Evolutionary conservation across 805 yeast species (phyloP), one percentile per base, ranked within the genome.

Genomic region (Grigorovia transvaalensis): DNA sequence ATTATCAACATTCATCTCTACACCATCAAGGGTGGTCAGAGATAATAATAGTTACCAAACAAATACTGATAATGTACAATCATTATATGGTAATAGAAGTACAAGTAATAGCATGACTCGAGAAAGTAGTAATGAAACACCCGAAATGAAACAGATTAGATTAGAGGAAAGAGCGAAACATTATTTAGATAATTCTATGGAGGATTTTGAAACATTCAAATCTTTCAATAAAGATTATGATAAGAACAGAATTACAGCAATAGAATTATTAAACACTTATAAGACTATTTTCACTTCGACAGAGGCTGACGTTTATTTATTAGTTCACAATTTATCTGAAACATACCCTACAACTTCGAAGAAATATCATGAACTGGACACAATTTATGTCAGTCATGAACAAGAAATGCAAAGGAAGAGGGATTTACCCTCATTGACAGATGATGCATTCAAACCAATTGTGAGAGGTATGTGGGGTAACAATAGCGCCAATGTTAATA

Each of bases 111-210:
- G 17, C 17, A 42, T n/a, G 19, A 18, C 40, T 27, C 42, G 51
- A 11, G 51, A 53, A 9, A 52, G 54, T 4, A 65, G 59, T 20
- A 71, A 56, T 19, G 67, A 66, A 30, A 65, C 76, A 1, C 65
- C 68, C 11, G 79, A 76, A 35, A 67, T 74, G 44, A 85, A 80
- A 57, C 75, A 71, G 55, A 69, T 75, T 62, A 75, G 96, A 57
- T 73, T 88, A 30, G 91, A 85, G 56, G 95, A 88, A 64, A 74
- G 96, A 61, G 96, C 96, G 1, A 82, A 84, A 63, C 89, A 85
- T 64, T 86, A 88, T 63, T 68, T 86, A 50, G 74, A 79, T 49
- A 80, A 83, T 57, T 74, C 81, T 30, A 65, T 65, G 12, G 64
- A 67, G 7, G 71, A 71, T 9, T 72, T 82, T 56, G 70, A 71